Evolutionary conservation across 495 filamentous ascomycete genomes (phyloP).

Genomic region (Penicillium silybi): DNA sequence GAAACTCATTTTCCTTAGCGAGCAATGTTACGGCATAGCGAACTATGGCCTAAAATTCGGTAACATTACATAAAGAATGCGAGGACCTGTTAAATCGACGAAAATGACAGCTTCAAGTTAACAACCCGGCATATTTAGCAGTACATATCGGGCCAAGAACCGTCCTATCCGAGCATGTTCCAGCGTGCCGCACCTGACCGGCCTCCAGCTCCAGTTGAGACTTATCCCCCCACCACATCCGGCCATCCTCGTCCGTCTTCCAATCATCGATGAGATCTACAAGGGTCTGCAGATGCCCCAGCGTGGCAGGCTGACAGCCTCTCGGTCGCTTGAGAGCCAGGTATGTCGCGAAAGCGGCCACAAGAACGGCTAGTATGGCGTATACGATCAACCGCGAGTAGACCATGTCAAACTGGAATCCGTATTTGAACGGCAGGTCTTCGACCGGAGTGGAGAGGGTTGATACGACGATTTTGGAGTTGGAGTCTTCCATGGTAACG

Average conservation of each 20-base stretch:
- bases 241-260: conserved; percentile 20
- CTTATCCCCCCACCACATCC: conserved; percentile 46
- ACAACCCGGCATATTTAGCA: conserved; percentile 3
- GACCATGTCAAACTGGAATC: conserved; percentile 33
- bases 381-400: conserved; percentile 36
- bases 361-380: conserved; percentile 21
- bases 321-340: conserved; percentile 30
- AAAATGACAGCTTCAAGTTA: not conserved
- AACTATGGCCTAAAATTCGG: too few relatives aligned
- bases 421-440: conserved; percentile 23
- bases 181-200: conserved; percentile 11
- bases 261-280: conserved; percentile 45
- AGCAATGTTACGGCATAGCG: too few relatives aligned
- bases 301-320: conserved; percentile 40
- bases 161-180: conserved; percentile 5
- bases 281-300: conserved; percentile 44
- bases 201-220: conserved; percentile 3
- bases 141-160: conserved; percentile 6
- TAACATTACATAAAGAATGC: too few relatives aligned
- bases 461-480: not conserved
- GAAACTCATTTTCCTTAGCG: too few relatives aligned
- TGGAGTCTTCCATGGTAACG: conserved; percentile 1
- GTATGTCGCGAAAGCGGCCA: conserved; percentile 34
- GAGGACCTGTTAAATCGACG: too few relatives aligned
- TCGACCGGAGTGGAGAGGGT: not conserved